Percentiles rank a stretch among this genome's conserved stretches.
Evolutionary conservation across 78 protist genomes (phyloP).

Genomic region (Protostelium mycophagum): DNA sequence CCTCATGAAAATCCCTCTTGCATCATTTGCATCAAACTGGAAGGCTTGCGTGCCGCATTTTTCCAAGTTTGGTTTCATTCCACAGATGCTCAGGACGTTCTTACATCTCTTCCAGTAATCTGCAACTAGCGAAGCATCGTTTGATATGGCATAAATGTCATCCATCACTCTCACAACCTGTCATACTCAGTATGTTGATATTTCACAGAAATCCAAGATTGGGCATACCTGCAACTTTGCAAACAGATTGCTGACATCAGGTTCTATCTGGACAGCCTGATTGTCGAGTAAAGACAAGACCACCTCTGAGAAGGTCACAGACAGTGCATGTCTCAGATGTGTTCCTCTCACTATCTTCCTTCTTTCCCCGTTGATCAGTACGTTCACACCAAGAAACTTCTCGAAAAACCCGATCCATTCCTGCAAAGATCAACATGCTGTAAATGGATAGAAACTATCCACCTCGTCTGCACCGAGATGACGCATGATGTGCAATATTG

Average conservation of each 20-base stretch:
- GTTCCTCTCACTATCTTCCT: not conserved
- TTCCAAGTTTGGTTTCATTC: not conserved
- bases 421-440: too few species aligned
- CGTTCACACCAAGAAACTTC: not conserved
- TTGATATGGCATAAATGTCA: not conserved
- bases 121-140: not conserved
- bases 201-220: not conserved
- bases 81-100: not conserved
- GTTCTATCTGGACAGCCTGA: too few species aligned
- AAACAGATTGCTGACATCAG: too few species aligned
- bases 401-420: not conserved
- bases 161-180: not conserved
- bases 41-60: not conserved
- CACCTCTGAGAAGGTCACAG: not conserved
- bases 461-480: not conserved
- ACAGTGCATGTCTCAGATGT: not conserved
- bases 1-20: not conserved
- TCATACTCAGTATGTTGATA: not conserved
- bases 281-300: not conserved
- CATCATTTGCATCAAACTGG: not conserved
- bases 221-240: too few species aligned
- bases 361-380: not conserved
- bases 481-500: not conserved
- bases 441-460: too few species aligned
- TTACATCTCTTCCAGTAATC: not conserved